Evolutionary conservation across 306 rosid genomes (phyloP), one percentile per base, ranked within the genome.

Genomic region (Begonia peltatifolia): DNA sequence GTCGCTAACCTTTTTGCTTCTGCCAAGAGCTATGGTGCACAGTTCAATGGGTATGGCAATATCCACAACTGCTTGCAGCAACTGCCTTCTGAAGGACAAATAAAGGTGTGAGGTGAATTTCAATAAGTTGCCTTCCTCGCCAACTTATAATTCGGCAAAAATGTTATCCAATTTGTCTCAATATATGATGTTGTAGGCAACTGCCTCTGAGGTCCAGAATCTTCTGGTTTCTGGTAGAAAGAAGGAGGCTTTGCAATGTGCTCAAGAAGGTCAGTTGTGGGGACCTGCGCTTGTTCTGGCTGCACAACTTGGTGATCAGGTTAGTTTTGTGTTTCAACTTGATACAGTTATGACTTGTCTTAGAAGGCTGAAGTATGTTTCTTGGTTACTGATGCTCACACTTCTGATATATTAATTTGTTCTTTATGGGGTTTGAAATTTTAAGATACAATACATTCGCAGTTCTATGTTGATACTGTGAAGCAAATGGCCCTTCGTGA

Each of bases 221-320:
- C 81, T 78, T 67, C 81, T 88, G 57, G 86, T 86, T 47, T 80
- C 88, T 63, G 95, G 99, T 16, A 81, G 82, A 72, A 90, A 81
- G 81, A 80, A 44, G 70, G 95, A 90, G 65, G 99, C 95, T 66
- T 66, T 90, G 57, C 87, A 79, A 56, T 76, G 59, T 66, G 99
- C 99, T 42, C 92, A 83, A 68, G 94, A 77, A 65, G 95, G 99
- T 63, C 99, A 90, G 11, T 62, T 90, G 78, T 90, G 99, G 99
- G 99, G 99, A 47, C 99, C 99, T 49, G 95, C 97, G 2, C 84
- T 90, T 74, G 82, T 85, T 64, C 84, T 90, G 66, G 87, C 97
- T 73, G 78, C 95, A 52, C 94, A 83, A 71, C 94, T 90, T 69
- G 94, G 97, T 41, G 87, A 85, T 22, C 78, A 82, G 94, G 97